Evolutionary conservation across 2,329 filamentous ascomycete species (phyloP), one percentile per base, ranked within the genome.

Genomic region (Xylariaceae sp.): DNA sequence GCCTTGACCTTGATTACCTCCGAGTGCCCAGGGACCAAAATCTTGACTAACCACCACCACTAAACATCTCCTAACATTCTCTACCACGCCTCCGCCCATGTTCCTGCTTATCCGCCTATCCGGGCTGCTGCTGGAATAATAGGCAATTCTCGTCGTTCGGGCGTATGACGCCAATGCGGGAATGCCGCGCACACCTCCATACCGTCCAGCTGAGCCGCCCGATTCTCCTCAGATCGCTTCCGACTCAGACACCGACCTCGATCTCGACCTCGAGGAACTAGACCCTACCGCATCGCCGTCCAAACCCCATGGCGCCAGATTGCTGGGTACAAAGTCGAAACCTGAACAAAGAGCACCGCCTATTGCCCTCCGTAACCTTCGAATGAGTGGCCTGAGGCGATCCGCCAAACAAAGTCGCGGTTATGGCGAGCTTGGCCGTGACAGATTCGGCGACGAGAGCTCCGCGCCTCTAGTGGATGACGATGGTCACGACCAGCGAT

Each of bases 221-320:
- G 83, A 87, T 72, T 83, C 80, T 57, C 79, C 79, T 57, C 72
- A 76, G 65, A 76, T 84, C 72, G 87, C 91, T 68, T 88, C 85
- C 68, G 88, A 91, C 69, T 89, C 86, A 59, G 87, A 92, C 69
- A 81, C 86, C 63, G 86, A 89, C 65, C 77, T 94, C 65, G 87
- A 91, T 65, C 79, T 90, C 63, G 87, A 91, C 64, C 80, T 90
- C 62, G 80, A 89, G 66, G 89, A 92, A 76, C 84, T 94, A 62
- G 88, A 91, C 68, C 87, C 88, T 53, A 69, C 68, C 26, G 66
- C 67, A 35, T 64, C 68, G 53, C 72, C 68, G 56, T 72, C 73
- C n/a, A 68, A 61, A 65, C 68, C 63, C 65, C 70, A 62, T 58
- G 67, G 56, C 64, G 63, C 66, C 48, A 64, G 65, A 34, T 65